phyloP scores from a whole-genome alignment of 2,329 filamentous ascomycete species.

The Venturiaceae sp. region DNA sequence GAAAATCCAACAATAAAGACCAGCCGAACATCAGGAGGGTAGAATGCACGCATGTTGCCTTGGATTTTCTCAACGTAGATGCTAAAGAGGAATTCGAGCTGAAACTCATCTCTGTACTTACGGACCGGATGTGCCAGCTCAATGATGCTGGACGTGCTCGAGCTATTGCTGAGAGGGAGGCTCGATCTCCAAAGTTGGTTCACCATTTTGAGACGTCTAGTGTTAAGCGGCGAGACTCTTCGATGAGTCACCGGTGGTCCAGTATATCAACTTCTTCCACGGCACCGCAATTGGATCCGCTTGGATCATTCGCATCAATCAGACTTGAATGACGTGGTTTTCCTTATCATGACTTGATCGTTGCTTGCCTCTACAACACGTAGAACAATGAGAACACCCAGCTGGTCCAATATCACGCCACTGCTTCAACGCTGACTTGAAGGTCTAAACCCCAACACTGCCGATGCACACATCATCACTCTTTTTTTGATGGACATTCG shows the following conservation, averaged over 20 bases:
- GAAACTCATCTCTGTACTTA: background rate
- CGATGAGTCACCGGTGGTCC: background rate
- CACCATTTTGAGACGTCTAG: background rate
- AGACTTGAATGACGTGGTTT: background rate
- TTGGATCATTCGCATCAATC: no score
- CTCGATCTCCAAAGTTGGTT: background rate
- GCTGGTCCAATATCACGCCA: background rate
- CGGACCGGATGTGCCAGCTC: background rate
- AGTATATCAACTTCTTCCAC: conserved; percentile 9
- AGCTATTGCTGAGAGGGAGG: background rate
- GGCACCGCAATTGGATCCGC: conserved; percentile 9
- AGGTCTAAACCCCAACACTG: background rate
- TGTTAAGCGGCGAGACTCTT: background rate
- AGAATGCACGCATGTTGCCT: background rate
- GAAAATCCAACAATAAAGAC: background rate
- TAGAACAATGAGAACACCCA: background rate
- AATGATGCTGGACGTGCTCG: background rate
- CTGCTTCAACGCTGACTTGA: background rate
- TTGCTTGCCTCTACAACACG: background rate
- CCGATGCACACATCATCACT: background rate
- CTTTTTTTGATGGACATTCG: no score
- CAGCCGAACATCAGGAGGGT: background rate
- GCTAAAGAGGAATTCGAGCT: background rate
- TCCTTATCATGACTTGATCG: background rate
- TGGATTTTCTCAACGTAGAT: background rate